Evolutionary conservation across 2,329 filamentous ascomycete species (phyloP).

Genomic region (Decorospora gaudefroyi): DNA sequence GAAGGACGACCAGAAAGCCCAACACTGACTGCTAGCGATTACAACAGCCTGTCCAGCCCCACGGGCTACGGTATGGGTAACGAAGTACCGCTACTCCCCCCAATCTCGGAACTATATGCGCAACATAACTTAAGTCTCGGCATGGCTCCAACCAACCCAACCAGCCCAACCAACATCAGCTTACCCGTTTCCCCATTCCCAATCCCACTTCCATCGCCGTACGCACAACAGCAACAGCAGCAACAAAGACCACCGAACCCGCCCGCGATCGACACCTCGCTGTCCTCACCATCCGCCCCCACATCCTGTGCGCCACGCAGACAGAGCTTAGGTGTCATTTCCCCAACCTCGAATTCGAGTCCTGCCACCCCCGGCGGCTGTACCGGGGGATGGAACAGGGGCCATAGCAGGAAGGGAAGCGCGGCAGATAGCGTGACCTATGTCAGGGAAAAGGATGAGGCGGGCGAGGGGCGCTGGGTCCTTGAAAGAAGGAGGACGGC

Average conservation of each 20-base stretch:
- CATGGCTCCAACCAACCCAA: constrained; percentile 15
- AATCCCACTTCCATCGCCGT: constrained; percentile 35
- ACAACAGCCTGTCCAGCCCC: constrained; percentile 36
- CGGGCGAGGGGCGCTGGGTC: constrained; percentile 65
- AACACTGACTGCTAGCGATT: constrained; percentile 40
- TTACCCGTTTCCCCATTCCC: constrained; percentile 32
- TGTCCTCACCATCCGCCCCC: constrained; percentile 30
- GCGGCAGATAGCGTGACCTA: constrained; percentile 72
- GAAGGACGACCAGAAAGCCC: constrained; percentile 36
- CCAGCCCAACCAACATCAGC: constrained; percentile 24
- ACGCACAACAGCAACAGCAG: constrained; percentile 19
- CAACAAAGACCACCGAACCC: constrained; percentile 24
- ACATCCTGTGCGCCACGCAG: constrained; percentile 29
- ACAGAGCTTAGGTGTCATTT: constrained; percentile 39
- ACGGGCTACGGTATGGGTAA: constrained; percentile 12
- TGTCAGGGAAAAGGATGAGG: constrained; percentile 63
- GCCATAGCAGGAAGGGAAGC: constrained; percentile 50
- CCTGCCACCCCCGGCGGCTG: constrained; percentile 39
- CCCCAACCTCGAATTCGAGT: constrained; percentile 40
- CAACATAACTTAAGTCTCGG: constrained; percentile 22
- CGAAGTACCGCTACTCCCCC: constrained; percentile 24
- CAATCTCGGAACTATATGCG: constrained; percentile 24
- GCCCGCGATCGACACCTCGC: constrained; percentile 31
- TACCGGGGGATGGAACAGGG: constrained; percentile 31
- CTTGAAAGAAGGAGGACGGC: constrained; percentile 69